phyloP scores from a whole-genome alignment of 257 asterid genomes.

The Solanum chilense region DNA sequence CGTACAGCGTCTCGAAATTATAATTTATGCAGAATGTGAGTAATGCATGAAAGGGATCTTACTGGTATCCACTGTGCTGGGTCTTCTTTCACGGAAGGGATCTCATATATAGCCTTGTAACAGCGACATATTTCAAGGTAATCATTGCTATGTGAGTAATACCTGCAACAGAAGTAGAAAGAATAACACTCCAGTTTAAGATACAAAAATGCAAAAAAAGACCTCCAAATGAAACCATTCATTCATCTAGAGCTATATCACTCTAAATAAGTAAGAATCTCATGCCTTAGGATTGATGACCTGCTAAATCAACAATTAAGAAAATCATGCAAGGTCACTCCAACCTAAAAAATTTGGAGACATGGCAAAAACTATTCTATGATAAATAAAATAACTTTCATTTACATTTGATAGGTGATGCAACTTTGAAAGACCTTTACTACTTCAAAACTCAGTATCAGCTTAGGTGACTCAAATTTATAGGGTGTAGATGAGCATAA shows the following conservation, averaged over 20 bases:
- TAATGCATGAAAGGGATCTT: background rate
- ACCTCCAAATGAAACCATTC: background rate
- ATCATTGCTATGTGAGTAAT: slow-evolving; percentile 65
- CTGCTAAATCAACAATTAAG: background rate
- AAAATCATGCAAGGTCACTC: background rate
- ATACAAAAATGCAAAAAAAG: background rate
- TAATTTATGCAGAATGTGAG: background rate
- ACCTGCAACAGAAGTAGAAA: slow-evolving; percentile 36
- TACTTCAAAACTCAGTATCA: background rate
- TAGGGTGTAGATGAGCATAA: background rate
- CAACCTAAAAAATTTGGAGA: background rate
- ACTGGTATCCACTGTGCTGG: slow-evolving; percentile 85
- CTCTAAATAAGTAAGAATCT: background rate
- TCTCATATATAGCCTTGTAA: slow-evolving; percentile 90
- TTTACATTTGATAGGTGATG: background rate
- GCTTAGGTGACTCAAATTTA: background rate
- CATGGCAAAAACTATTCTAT: background rate
- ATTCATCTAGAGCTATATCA: background rate
- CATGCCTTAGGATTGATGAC: background rate
- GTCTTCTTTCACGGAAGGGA: slow-evolving; percentile 84
- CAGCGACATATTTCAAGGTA: slow-evolving; percentile 97
- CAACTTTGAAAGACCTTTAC: background rate
- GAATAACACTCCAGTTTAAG: background rate
- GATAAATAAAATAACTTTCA: background rate
- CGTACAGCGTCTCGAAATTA: background rate